phyloP scores from a whole-genome alignment of 1,139 yeast genomes.

The Schwanniomyces etchellsii region DNA sequence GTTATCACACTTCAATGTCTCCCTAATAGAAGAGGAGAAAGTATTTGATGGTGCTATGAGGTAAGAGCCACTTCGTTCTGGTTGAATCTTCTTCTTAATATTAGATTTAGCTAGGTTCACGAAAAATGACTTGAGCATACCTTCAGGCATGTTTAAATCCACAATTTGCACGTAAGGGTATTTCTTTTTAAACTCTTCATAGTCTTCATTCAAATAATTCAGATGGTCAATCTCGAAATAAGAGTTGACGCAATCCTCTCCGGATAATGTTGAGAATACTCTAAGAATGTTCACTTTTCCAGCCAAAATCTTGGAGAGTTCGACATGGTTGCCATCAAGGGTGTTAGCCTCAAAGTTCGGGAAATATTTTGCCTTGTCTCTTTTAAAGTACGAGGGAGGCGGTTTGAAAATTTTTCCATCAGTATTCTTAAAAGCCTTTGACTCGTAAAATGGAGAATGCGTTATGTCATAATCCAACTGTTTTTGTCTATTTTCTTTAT shows the following conservation, averaged over 20 bases:
- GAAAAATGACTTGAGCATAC: constrained; percentile 58
- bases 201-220: constrained; percentile 29
- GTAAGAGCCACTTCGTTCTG: constrained; percentile 51
- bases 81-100: constrained; percentile 38
- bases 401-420: constrained; percentile 81
- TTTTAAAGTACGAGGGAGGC: constrained; percentile 70
- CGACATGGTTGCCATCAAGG: constrained; percentile 35
- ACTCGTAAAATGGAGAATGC: constrained; percentile 82
- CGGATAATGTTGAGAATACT: constrained; percentile 64
- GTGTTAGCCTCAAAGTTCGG: constrained; percentile 74
- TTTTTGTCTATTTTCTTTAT: constrained; percentile 49
- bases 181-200: constrained; percentile 21
- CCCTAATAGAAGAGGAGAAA: constrained; percentile 54
- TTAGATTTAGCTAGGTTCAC: constrained; percentile 49
- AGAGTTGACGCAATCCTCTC: constrained; percentile 61
- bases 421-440: constrained; percentile 72
- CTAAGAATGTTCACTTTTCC: constrained; percentile 61
- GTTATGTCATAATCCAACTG: constrained; percentile 69
- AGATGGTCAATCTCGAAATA: constrained; percentile 45
- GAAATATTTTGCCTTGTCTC: constrained; percentile 73
- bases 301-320: constrained; percentile 30
- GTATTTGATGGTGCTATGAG: constrained; percentile 60
- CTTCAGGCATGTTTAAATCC: constrained; percentile 71
- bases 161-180: constrained; percentile 61
- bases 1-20: constrained; percentile 62